Conservation (phyloP, 306 rosid genomes). For the Prunus davidiana region DNA sequence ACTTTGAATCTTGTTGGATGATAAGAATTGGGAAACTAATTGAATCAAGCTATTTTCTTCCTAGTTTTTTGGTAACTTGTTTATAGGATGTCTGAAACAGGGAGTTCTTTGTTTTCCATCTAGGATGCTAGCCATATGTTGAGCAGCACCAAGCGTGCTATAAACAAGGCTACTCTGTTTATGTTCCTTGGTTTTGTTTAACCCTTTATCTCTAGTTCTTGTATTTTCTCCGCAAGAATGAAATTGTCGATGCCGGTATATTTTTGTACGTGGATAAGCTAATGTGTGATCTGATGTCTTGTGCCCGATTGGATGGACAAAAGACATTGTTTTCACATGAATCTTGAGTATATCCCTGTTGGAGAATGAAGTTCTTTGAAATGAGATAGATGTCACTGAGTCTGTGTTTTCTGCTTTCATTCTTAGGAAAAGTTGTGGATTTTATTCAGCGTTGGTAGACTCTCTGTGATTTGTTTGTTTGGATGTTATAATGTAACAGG, state of each 20-base stretch:
- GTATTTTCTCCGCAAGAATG: no score
- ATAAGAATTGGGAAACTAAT: neutral
- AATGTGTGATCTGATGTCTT: no score
- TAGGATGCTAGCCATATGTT: neutral
- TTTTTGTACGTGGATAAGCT: no score
- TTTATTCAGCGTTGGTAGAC: neutral
- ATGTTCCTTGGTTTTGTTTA: neutral
- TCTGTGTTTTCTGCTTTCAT: neutral
- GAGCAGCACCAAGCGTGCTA: neutral
- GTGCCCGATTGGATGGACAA: no score
- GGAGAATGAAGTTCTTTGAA: neutral
- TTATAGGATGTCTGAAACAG: neutral
- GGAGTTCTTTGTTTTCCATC: neutral
- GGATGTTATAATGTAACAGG: neutral
- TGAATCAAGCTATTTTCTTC: slow-evolving; percentile 1
- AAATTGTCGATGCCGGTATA: no score
- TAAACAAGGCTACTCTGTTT: neutral
- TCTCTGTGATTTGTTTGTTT: neutral
- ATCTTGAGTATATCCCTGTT: neutral
- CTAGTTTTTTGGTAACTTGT: neutral
- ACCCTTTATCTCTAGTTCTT: no score
- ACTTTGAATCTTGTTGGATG: slow-evolving; percentile 1
- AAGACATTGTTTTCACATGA: neutral
- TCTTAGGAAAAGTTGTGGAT: neutral
- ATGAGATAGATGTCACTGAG: neutral